phyloP scores from a whole-genome alignment of 2,329 filamentous ascomycete species.

The Colletotrichum musae region DNA sequence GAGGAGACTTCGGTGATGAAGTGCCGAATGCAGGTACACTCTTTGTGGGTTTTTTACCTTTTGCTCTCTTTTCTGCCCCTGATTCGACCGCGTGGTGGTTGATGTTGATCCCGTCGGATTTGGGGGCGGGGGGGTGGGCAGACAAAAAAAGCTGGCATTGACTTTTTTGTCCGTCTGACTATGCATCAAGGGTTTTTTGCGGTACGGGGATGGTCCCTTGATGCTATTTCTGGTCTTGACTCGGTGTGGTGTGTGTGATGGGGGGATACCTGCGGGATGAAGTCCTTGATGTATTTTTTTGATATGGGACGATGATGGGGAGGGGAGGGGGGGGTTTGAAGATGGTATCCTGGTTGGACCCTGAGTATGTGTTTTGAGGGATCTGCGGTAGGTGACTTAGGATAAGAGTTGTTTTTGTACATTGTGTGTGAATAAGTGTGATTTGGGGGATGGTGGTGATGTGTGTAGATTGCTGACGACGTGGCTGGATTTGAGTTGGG shows the following conservation, averaged over 20 bases:
- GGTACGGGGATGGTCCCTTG: conserved; percentile 13
- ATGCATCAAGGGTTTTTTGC: conserved; percentile 22
- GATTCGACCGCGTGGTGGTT: not conserved
- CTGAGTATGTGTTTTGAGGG: too few relatives aligned
- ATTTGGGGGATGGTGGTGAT: too few relatives aligned
- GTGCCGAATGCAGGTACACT: conserved; percentile 39
- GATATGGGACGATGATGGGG: not conserved
- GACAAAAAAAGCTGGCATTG: conserved; percentile 1
- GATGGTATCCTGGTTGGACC: too few relatives aligned
- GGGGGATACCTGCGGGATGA: conserved; percentile 27
- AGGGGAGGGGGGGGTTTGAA: not conserved
- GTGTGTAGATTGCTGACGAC: too few relatives aligned
- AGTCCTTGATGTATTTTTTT: conserved; percentile 18
- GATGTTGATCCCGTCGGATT: not conserved
- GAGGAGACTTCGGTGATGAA: conserved; percentile 13
- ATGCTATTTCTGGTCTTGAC: conserved; percentile 21
- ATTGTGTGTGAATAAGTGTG: too few relatives aligned
- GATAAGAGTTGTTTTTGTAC: too few relatives aligned
- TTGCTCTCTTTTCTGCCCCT: not conserved
- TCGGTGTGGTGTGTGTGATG: conserved; percentile 20
- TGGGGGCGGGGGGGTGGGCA: conserved; percentile 3
- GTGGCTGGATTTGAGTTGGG: too few relatives aligned
- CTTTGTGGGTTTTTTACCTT: not conserved
- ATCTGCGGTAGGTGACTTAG: too few relatives aligned
- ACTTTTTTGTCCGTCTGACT: not conserved